Evolutionary conservation across 352 stramenopile genomes (phyloP), one percentile per base, ranked within the genome.

Genomic region (Globisporangium spinosum): DNA sequence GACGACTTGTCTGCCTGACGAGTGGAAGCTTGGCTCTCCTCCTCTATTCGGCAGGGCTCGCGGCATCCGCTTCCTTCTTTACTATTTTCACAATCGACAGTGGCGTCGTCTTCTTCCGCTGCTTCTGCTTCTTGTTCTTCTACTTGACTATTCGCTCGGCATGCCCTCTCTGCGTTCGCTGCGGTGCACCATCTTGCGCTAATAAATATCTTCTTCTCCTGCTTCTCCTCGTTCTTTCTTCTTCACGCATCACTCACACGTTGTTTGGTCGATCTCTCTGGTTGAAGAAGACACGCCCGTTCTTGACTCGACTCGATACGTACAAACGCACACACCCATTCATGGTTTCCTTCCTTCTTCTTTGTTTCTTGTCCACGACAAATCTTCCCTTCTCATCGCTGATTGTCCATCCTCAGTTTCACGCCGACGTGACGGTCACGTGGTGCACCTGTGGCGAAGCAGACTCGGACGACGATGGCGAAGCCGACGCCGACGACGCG

Each of bases 381-480:
- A 5, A 35, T 60, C 7, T 2, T 43, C 20, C 22, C 17, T 34
- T 38, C 15, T 40, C 23, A 45, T 35, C 35, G 13, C 25, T 27
- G 22, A 51, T 47, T 22, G 5, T 22, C 38, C 35, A 38, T 32
- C 15, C 5, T 27, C 5, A 13, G 62, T 40, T 55, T 78, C 79
- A 92, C 38, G 80, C 84, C 23, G 84, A 92, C 17, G 80, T 87
- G 58, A 90, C 84, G 0, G 84, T 89, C 49, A 90, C 74, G 61
- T 90, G 84, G 59, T 90, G 84, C 71, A 92, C 67, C 15, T 77
- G 75, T 47, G 77, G 78, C 8, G 81, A 82, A 35, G 78, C 47
- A 29, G 76, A 70, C 47, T 89, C 78, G 1, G 81, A 68, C 0
- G 83, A 85, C 45, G 80, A 84, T 34, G 79, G 69, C 13, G 74